Conservation (phyloP, 345 rosid genomes). For the Salix purpurea region DNA sequence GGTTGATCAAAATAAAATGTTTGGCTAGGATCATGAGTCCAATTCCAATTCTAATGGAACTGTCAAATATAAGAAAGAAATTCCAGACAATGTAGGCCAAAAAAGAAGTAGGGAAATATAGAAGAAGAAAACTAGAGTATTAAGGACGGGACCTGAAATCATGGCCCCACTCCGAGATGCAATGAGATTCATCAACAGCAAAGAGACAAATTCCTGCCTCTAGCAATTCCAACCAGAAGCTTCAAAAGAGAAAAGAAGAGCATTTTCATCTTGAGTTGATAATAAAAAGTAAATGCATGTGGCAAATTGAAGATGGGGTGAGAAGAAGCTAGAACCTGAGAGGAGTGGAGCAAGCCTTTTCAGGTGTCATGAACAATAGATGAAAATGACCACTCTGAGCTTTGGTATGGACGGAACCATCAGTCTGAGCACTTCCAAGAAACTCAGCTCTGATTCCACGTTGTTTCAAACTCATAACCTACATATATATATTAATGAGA, state of each 20-base stretch:
- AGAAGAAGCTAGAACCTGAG: constrained; percentile 19
- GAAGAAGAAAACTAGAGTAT: not conserved
- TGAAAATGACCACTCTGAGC: constrained; percentile 41
- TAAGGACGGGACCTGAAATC: constrained; percentile 38
- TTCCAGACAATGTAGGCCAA: not conserved
- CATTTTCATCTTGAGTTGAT: not conserved
- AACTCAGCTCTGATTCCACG: constrained; percentile 41
- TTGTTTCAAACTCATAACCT: constrained; percentile 46
- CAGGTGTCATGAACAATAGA: constrained; percentile 44
- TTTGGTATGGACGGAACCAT: constrained; percentile 29
- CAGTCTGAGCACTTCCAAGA: constrained; percentile 44
- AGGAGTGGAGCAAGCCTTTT: constrained; percentile 39
- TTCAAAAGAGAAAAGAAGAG: constrained; percentile 6
- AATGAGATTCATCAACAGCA: constrained; percentile 54
- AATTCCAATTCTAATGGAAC: no score
- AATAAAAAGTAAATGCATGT: not conserved
- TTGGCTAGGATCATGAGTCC: not conserved
- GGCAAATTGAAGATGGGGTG: not conserved
- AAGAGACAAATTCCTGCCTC: constrained; percentile 36
- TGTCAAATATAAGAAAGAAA: no score
- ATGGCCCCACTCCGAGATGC: constrained; percentile 56
- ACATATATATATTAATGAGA: not conserved
- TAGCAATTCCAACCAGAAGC: constrained; percentile 42
- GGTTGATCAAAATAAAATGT: not conserved
- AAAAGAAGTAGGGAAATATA: not conserved